These are phyloP conservation scores for Raphanus hybrid DNA, from an alignment of 441 rosid species.

Conservation along the genomic window DNA sequence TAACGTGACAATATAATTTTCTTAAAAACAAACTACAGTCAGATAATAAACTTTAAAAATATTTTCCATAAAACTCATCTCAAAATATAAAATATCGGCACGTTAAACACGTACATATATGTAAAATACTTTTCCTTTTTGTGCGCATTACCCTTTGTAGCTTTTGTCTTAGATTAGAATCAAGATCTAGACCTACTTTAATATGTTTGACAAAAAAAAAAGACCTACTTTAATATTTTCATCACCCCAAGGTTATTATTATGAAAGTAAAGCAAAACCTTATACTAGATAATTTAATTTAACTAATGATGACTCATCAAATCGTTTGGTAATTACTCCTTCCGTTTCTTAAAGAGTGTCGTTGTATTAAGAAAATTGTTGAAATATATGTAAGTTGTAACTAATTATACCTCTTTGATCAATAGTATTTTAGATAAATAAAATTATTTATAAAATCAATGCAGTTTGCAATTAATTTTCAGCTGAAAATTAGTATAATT, in stretches of 20 bases:
- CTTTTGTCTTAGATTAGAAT: slow-evolving; percentile 15
- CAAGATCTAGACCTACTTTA: slow-evolving; percentile 34
- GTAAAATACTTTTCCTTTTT: slow-evolving; percentile 7
- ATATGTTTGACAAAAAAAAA: too few species aligned
- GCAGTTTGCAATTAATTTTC: too few species aligned
- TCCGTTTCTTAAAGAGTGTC: too few species aligned
- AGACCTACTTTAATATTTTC: slow-evolving; percentile 25
- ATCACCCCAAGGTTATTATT: slow-evolving; percentile 22
- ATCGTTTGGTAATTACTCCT: not conserved
- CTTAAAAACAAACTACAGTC: not conserved
- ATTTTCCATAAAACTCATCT: not conserved
- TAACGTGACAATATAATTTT: not conserved
- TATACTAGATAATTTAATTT: not conserved
- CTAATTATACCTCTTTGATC: too few species aligned
- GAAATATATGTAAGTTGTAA: too few species aligned
- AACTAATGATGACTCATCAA: not conserved
- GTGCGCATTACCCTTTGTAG: slow-evolving; percentile 19
- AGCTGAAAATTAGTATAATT: too few species aligned
- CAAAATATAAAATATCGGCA: not conserved
- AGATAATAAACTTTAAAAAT: not conserved
- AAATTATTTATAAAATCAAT: too few species aligned
- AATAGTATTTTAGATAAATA: too few species aligned
- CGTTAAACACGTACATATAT: not conserved
- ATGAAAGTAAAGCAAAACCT: slow-evolving; percentile 3
- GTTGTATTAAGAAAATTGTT: too few species aligned